Evolutionary conservation across 129 eudicot genomes (phyloP).

Genomic region (Apium graveolens): DNA sequence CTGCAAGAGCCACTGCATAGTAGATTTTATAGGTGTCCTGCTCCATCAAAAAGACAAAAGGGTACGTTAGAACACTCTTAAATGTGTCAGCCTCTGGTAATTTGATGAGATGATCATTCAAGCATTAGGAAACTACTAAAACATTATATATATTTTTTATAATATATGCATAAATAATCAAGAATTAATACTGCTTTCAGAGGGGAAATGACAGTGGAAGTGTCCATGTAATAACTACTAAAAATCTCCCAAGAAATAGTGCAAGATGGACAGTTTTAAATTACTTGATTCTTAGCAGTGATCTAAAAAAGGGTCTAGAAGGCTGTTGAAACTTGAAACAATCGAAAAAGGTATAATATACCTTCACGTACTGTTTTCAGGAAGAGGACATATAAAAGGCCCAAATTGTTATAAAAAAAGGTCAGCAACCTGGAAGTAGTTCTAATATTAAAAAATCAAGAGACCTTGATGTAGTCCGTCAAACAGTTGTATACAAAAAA

Average conservation of each 20-base stretch:
- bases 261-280: not conserved
- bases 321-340: not conserved
- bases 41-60: not conserved
- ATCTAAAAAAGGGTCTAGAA: not conserved
- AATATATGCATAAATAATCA: too few species aligned
- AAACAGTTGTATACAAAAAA: not conserved
- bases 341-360: too few species aligned
- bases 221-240: not conserved
- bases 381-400: not conserved
- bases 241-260: not conserved
- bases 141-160: too few species aligned
- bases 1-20: not conserved
- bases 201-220: not conserved
- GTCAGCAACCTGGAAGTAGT: not conserved
- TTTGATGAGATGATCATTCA: not conserved
- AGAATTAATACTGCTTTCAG: not conserved
- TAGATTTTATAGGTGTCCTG: constrained; percentile 2
- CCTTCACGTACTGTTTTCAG: not conserved
- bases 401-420: not conserved
- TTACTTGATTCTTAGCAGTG: not conserved
- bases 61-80: not conserved
- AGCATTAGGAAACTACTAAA: not conserved
- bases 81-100: not conserved
- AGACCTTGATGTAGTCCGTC: not conserved
- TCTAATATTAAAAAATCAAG: not conserved